Conservation (phyloP, 805 yeast species). For the Kuraishia cidri region DNA sequence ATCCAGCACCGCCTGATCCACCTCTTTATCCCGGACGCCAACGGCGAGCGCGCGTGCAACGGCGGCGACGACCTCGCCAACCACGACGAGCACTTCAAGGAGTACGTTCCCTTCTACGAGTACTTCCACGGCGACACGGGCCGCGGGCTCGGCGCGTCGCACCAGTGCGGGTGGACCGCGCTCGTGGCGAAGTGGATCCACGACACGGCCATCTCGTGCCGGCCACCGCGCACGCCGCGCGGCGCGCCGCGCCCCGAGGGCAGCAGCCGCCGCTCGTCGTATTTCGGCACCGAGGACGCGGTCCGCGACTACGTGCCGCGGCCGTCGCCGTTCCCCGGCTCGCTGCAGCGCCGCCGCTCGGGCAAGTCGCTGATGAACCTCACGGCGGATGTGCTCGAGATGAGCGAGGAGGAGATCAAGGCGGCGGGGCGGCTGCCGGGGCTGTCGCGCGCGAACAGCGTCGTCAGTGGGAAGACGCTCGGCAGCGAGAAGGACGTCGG, state of each 20-base stretch:
- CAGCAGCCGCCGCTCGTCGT: slow-evolving; percentile 19
- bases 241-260: slow-evolving; percentile 14
- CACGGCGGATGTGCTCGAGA: slow-evolving; percentile 58
- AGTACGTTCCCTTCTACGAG: slow-evolving; percentile 73
- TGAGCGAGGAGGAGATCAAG: slow-evolving; percentile 51
- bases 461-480: slow-evolving; percentile 1
- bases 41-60: slow-evolving; percentile 61
- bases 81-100: slow-evolving; percentile 63
- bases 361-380: slow-evolving; percentile 66
- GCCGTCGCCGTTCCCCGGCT: slow-evolving; percentile 36
- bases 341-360: slow-evolving; percentile 55
- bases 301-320: slow-evolving; percentile 2
- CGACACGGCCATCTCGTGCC: slow-evolving; percentile 71
- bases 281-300: slow-evolving; percentile 8
- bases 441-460: slow-evolving; percentile 17
- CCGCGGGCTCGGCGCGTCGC: slow-evolving; percentile 86
- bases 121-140: slow-evolving; percentile 94
- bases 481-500: not conserved
- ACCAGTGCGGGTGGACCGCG: slow-evolving; percentile 96
- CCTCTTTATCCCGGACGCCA: slow-evolving; percentile 60
- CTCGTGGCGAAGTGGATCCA: slow-evolving; percentile 87
- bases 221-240: slow-evolving; percentile 28
- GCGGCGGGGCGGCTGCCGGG: slow-evolving; percentile 18
- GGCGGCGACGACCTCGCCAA: slow-evolving; percentile 50
- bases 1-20: slow-evolving; percentile 79